Base-by-base conservation (phyloP, 306 rosid species). In the Arachis stenosperma region DNA sequence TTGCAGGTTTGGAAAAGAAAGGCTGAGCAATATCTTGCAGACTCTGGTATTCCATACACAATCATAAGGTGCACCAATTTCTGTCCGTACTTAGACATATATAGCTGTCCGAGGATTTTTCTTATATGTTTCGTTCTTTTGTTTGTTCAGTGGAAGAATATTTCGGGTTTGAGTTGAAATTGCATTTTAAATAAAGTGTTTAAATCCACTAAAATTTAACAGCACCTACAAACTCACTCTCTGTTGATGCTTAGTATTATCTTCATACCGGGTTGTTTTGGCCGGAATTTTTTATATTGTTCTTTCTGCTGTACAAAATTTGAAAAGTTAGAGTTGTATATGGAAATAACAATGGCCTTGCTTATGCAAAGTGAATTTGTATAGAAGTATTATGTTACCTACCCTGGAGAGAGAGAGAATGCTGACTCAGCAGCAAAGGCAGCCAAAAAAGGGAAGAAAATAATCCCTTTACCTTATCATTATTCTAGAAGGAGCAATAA, bases 1-100 rank as follows among this genome's bases (percentile, higher is more conserved):
- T 55, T 46, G 76, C 81, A 92, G 97, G 84, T 92, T 63, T 92
- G 97, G 97, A 92, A 92, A 86, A 88, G 97, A 69, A 92, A 89
- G 78, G 96, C 93, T 57, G 97, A 92, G 90, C 90, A 88, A 79
- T 92, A 92, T 84, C 86, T 92, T 73, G 90, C 90, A 12, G 93
- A 92, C 67, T 92, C 92, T 46, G 92, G 93, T 58, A 7, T 92
- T 54, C 89, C 97, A 6, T 92, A 92, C 78, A 89, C 97, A 55
- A 92, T 92, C 63, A 89, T 92, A 83, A 89, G 97, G 97, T 89
- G 77, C 40, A 69, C 53, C n/a, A 70, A 55, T 63, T 68, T 33
- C 51, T 8, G 9, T 59, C 57, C 17, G 29, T 22, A 33, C 30
- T 8, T 12, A 66, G 57, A 48, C 27, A 41, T 46, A 50, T 33